Conservation (phyloP, 2,329 filamentous ascomycete genomes). For the Aspergillus uvarum region DNA sequence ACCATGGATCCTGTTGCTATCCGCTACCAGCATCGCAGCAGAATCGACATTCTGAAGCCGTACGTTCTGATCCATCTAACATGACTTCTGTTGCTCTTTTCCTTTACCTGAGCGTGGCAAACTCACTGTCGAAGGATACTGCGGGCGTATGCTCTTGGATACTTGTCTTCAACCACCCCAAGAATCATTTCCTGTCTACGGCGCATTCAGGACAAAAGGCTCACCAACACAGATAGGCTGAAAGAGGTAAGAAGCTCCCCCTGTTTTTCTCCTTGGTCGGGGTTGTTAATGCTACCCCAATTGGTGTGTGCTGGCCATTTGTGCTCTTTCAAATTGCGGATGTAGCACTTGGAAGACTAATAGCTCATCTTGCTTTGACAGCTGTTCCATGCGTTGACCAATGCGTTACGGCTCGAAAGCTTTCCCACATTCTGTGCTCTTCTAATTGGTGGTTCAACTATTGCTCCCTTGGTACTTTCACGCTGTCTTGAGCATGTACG, state of each 20-base stretch:
- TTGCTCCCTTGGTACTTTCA: conserved; percentile 40
- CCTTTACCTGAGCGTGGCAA: background rate
- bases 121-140: conserved; percentile 33
- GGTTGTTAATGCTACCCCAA: background rate
- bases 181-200: conserved; percentile 44
- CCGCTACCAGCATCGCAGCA: conserved; percentile 24
- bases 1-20: conserved; percentile 30
- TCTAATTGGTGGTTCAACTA: conserved; percentile 53
- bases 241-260: conserved; percentile 33
- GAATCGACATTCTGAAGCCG: conserved; percentile 32
- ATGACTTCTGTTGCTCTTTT: conserved; percentile 4
- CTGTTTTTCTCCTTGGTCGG: background rate
- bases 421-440: conserved; percentile 56
- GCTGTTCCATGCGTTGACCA: conserved; percentile 40
- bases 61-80: conserved; percentile 24
- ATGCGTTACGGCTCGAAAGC: conserved; percentile 45
- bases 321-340: background rate
- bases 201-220: conserved; percentile 33
- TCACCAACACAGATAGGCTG: conserved; percentile 34
- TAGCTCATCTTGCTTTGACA: conserved; percentile 29
- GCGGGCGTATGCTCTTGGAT: conserved; percentile 50
- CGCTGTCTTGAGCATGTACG: conserved; percentile 27
- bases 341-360: background rate
- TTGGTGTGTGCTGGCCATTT: background rate
- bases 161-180: conserved; percentile 49